Base-by-base conservation (phyloP, 164 flowering plant genomes). In the Nelumbo lutea region DNA sequence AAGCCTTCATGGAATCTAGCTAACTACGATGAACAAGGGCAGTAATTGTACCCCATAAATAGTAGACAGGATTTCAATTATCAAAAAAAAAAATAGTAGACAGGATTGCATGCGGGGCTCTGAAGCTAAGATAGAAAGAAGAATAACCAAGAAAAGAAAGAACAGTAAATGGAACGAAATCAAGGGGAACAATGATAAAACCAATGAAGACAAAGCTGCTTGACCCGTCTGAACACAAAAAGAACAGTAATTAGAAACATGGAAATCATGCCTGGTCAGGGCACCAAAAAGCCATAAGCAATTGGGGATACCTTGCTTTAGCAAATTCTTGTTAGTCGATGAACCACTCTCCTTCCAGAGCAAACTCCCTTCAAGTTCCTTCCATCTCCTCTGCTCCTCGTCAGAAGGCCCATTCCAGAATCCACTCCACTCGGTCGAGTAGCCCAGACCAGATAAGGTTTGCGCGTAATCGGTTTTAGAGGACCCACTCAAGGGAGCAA, bases 341-440 rank as follows among this genome's bases (percentile, higher is more conserved):
- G 61, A 55, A 53, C 60, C 61, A 11, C 42, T 27, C 55, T 62
- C 72, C 38, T 27, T 15, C 52, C 60, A 53, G 10, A 48, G 41
- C 6, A 69, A 69, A 69, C 51, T 69, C n/a, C 75, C 76, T 15
- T 67, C 72, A 76, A 61, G 47, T 3, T 68, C 69, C 2, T 45
- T 48, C 68, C 46, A 40, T 52, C 77, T 66, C 15, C 66, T 72
- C 13, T 68, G 77, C 59, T 78, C 75, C 64, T 66, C 56, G 57
- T 75, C 81, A 40, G 61, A 9, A 7, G 41, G 43, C 5, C 80
- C 79, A 61, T 74, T 75, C 80, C 80, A 77, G 75, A 44, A 61
- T 13, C 66, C 77, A 66, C 59, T 70, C 78, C 80, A 78, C 1
- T 42, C 66, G 4, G 69, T 41, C 3, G 68, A 9, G 59, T 71